A percentile compares a stretch with the other conserved stretches of the same genome.
Evolutionary conservation across 2,329 filamentous ascomycete genomes (phyloP).

Genomic region (Calonectria montana): DNA sequence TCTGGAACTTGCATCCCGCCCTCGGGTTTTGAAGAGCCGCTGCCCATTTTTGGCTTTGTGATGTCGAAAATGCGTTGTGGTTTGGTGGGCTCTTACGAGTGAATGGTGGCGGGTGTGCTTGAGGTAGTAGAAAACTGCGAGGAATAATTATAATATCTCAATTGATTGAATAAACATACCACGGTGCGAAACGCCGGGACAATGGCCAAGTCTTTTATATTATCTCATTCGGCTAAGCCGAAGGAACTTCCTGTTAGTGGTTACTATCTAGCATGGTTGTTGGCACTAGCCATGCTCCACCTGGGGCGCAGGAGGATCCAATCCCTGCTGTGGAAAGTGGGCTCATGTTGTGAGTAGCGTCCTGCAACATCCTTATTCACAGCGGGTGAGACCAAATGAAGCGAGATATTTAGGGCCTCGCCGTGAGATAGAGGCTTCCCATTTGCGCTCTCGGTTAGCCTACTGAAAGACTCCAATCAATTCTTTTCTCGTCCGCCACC

Average conservation of each 20-base stretch:
- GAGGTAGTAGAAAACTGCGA: not conserved
- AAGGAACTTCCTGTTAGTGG: not conserved
- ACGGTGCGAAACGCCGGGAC: not conserved
- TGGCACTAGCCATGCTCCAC: not conserved
- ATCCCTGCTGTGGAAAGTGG: not conserved
- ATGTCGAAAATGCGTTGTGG: not conserved
- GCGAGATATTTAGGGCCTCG: not conserved
- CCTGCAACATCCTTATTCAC: not conserved
- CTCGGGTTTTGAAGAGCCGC: not conserved
- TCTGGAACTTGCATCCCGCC: slow-evolving; percentile 21
- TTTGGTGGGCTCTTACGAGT: not conserved
- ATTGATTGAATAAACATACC: not conserved
- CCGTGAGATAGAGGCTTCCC: not conserved
- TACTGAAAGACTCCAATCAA: not conserved
- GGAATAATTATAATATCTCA: not conserved
- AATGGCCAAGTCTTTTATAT: slow-evolving; percentile 1
- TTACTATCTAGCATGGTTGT: not conserved
- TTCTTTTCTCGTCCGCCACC: not conserved
- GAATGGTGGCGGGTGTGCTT: not conserved
- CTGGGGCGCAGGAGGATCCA: not conserved
- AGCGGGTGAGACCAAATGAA: not conserved
- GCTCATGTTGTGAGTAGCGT: not conserved
- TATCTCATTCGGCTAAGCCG: not conserved
- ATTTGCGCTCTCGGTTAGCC: not conserved
- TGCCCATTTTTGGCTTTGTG: slow-evolving; percentile 3